A percentile compares a stretch with the other conserved stretches of the same genome.
Conservation (phyloP, 768 basidiomycete genomes). For the Phanerochaete carnosa region DNA sequence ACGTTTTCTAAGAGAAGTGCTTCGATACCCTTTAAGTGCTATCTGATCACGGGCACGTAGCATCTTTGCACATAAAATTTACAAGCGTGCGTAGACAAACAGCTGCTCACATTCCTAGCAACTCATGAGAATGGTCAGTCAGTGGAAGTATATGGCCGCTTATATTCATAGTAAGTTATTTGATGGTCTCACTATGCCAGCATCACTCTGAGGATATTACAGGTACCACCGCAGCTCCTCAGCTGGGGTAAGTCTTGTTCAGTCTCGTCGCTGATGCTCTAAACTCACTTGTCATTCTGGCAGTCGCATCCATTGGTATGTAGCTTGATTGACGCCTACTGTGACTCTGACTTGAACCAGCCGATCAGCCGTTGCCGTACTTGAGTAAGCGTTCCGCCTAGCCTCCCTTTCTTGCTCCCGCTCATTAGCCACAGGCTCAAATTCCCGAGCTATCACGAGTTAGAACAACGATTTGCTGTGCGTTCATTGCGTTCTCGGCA, state of each 20-base stretch:
- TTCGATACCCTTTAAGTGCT: neutral
- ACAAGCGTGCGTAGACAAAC: neutral
- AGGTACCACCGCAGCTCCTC: neutral
- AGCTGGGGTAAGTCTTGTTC: neutral
- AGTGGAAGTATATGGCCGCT: neutral
- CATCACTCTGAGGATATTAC: neutral
- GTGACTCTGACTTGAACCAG: neutral
- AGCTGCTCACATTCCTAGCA: too few relatives aligned
- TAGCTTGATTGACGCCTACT: neutral
- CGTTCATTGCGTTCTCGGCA: neutral
- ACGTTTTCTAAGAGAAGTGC: neutral
- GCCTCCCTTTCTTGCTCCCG: too few relatives aligned
- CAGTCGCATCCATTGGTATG: neutral
- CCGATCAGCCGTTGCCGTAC: neutral
- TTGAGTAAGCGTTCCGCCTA: neutral
- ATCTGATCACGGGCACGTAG: neutral
- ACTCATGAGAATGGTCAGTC: neutral
- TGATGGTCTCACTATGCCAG: neutral
- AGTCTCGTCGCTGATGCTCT: neutral
- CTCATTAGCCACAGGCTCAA: too few relatives aligned
- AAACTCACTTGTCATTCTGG: neutral
- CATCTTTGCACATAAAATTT: neutral
- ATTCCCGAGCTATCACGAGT: neutral
- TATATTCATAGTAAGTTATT: neutral
- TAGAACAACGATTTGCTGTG: neutral